Conservation (phyloP, 2,329 filamentous ascomycete genomes). For the Exophiala lecanii-corni region DNA sequence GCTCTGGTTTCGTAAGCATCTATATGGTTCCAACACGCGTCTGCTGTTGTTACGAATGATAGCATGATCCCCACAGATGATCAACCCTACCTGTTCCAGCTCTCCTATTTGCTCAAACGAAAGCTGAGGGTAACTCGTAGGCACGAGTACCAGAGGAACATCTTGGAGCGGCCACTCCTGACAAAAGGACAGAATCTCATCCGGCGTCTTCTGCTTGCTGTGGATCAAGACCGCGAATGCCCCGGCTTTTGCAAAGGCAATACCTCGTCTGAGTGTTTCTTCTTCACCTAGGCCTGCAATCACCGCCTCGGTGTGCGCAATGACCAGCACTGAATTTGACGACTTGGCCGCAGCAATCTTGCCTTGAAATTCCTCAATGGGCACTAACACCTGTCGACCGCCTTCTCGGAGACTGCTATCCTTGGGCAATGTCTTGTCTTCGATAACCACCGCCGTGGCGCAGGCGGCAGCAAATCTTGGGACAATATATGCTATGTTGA, state of each 20-base stretch:
- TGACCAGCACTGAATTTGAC: slow-evolving; percentile 7
- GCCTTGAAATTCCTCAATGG: slow-evolving; percentile 13
- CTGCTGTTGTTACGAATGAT: too few relatives aligned
- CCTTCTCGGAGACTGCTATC: slow-evolving; percentile 10
- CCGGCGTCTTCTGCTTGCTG: slow-evolving; percentile 13
- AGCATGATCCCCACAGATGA: slow-evolving; percentile 16
- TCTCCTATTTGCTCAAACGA: slow-evolving; percentile 7
- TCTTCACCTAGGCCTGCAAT: slow-evolving; percentile 11
- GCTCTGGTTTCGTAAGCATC: too few relatives aligned
- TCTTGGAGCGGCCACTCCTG: slow-evolving; percentile 6
- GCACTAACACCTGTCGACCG: slow-evolving; percentile 5
- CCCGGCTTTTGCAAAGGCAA: slow-evolving; percentile 13
- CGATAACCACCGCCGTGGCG: slow-evolving; percentile 53
- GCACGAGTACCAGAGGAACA: slow-evolving; percentile 16
- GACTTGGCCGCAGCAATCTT: slow-evolving; percentile 15
- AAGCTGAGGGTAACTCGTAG: slow-evolving; percentile 16
- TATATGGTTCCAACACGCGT: too few relatives aligned
- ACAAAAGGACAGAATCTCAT: slow-evolving; percentile 17
- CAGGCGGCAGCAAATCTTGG: slow-evolving; percentile 48
- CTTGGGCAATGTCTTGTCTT: slow-evolving; percentile 38
- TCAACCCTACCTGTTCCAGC: slow-evolving; percentile 9
- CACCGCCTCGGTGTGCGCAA: slow-evolving; percentile 15
- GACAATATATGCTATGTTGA: slow-evolving; percentile 45
- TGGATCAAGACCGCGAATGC: slow-evolving; percentile 16
- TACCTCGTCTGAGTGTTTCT: slow-evolving; percentile 7